phyloP scores from a whole-genome alignment of 495 filamentous ascomycete species.

The Neohortaea acidophila region DNA sequence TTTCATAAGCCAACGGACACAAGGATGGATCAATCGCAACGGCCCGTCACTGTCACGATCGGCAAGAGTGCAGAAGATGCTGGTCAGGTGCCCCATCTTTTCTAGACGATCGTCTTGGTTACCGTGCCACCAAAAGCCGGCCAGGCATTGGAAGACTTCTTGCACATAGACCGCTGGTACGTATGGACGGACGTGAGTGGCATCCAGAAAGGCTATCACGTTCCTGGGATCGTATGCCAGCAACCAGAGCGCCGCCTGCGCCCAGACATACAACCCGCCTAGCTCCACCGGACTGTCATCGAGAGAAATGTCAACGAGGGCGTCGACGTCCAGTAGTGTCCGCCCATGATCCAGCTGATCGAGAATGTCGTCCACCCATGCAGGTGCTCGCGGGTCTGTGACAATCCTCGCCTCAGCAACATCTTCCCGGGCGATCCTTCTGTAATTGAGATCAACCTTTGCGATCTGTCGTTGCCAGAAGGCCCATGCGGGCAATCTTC shows the following conservation, averaged over 20 bases:
- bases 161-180: conserved; percentile 4
- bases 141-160: conserved; percentile 5
- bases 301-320: conserved; percentile 1
- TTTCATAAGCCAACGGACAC: conserved; percentile 2
- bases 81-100: background rate
- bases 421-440: too few relatives aligned
- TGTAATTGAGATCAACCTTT: too few relatives aligned
- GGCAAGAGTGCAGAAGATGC: conserved; percentile 3
- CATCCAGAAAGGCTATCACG: conserved; percentile 7
- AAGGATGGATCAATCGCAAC: conserved; percentile 1
- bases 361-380: background rate
- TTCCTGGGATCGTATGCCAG: conserved; percentile 4
- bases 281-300: background rate
- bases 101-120: background rate
- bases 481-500: too few relatives aligned
- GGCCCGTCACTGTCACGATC: conserved; percentile 3
- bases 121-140: background rate
- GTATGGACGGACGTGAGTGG: conserved; percentile 4
- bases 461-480: too few relatives aligned
- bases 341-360: background rate
- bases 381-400: background rate
- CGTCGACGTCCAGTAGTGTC: background rate
- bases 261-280: conserved; percentile 14
- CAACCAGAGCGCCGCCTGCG: conserved; percentile 8
- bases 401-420: too few relatives aligned